Evolutionary conservation across 2,329 filamentous ascomycete genomes (phyloP), one percentile per base, ranked within the genome.

Genomic region (Ceratocystis huliohia): DNA sequence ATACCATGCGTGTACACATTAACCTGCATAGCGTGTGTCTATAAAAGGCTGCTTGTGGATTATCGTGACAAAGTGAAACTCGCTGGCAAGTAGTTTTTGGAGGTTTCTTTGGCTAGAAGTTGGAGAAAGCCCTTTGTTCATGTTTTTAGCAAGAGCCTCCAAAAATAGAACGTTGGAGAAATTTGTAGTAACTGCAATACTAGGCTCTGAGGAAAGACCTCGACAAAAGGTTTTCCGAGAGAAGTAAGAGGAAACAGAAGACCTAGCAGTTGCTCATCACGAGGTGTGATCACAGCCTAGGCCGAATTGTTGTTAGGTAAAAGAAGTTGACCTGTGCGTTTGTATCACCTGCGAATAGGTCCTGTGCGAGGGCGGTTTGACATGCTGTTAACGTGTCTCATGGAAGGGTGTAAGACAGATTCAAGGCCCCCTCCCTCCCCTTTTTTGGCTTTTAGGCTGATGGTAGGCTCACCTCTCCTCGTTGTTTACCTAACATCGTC

Each of bases 131-230:
- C 28, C 48, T 53, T 59, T 59, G 56, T 59, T 59, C 28, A 37
- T 37, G 28, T 59, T 59, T 59, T 59, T 59, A n/a, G 56, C 3
- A 59, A 37, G 56, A 59, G 28, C 28, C 5, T 7, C 28, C 56
- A n/a, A 59, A 59, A 59, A 59, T 59, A 59, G 56, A 30, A 33
- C 20, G 28, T 59, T 59, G 56, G 56, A n/a, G 56, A 59, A 59
- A 0, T 15, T 37, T 3, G 25, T 33, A 30, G 56, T n/a, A 59
- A 37, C 56, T 59, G 22, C 48, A 53, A 25, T 53, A 59, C 56
- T 22, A 59, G 13, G 25, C 13, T 33, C 15, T 15, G 56, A 1
- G 22, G 28, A 25, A 30, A 57, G 25, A 17, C 13, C 22, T 57
- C 13, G 56, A 53, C 20, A 15, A 25, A 53, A 53, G 8, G 33